Evolutionary conservation across 164 flowering plant species (phyloP), one percentile per base, ranked within the genome.

Genomic region (Pachysandra terminalis): DNA sequence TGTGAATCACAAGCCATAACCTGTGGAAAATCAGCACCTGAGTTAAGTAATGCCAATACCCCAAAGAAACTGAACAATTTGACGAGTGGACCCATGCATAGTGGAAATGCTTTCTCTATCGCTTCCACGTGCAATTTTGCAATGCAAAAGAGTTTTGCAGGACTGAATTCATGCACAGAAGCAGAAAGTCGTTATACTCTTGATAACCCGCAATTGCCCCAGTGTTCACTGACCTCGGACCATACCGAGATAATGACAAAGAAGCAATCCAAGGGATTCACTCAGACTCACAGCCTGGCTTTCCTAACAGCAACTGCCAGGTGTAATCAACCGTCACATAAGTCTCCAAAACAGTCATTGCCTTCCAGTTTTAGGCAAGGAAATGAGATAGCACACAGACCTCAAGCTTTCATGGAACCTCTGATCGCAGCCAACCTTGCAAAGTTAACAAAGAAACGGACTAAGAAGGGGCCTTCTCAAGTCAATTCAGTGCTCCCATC

Each of bases 251-350:
- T 52, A 41, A 66, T 26, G 52, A 76, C 70, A 54, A 85, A 78
- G 53, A 84, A 73, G 72, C 81, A 91, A 75, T 71, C 89, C 24
- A 81, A 71, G 40, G 81, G 61, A 28, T 52, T 71, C 17, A 79
- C 79, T 53, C 70, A 70, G 22, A 73, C 70, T 19, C 73, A 74
- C 17, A 72, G 81, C 63, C 56, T 73, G 61, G 68, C 70, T 63
- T 78, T 84, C 19, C 77, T 74, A 32, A 70, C n/a, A n/a, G n/a
- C 49, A 68, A 56, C 73, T 56, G 35, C 68, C 25, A 61, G 65
- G 15, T 68, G 61, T 76, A 71, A 23, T 10, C 67, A 69, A 56
- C 49, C 61, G 41, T 71, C 71, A 22, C 22, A 49, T 21, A 65
- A 64, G 32, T 58, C 73, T 25, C 48, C 35, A 23, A 70, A 27